Evolutionary conservation across 495 filamentous ascomycete genomes (phyloP).

Genomic region (Daldinia childiae): DNA sequence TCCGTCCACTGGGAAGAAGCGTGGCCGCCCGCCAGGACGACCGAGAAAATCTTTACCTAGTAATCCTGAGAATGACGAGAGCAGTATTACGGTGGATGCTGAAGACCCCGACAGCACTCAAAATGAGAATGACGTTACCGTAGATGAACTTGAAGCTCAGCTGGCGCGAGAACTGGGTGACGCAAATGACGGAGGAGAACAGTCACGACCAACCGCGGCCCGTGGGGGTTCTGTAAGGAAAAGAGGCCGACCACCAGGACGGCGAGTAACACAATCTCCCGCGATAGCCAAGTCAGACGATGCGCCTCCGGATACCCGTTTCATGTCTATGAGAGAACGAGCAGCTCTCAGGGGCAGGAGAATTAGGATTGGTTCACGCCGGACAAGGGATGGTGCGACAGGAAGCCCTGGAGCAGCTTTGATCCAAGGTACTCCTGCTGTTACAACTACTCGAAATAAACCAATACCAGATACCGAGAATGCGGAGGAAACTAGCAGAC

Average conservation of each 20-base stretch:
- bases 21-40: slow-evolving; percentile 42
- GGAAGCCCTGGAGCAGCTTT: slow-evolving; percentile 34
- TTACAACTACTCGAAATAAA: slow-evolving; percentile 4
- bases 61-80: slow-evolving; percentile 31
- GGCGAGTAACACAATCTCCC: slow-evolving; percentile 17
- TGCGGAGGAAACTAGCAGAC: slow-evolving; percentile 13
- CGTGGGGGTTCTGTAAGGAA: slow-evolving; percentile 20
- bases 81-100: slow-evolving; percentile 17
- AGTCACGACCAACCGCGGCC: slow-evolving; percentile 11
- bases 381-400: slow-evolving; percentile 30
- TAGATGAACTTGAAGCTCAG: slow-evolving; percentile 45
- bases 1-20: slow-evolving; percentile 38
- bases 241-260: slow-evolving; percentile 33
- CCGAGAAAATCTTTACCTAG: slow-evolving; percentile 38
- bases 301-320: slow-evolving; percentile 32
- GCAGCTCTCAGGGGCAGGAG: slow-evolving; percentile 57
- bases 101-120: slow-evolving; percentile 16
- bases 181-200: slow-evolving; percentile 13
- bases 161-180: slow-evolving; percentile 33
- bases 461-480: neutral
- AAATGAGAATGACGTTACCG: slow-evolving; percentile 29
- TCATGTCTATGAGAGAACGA: slow-evolving; percentile 59
- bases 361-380: slow-evolving; percentile 50
- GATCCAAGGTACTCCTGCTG: slow-evolving; percentile 17
- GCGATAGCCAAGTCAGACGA: slow-evolving; percentile 1